phyloP scores from a whole-genome alignment of 768 basidiomycete genomes.

The Dentipellis fragilis region DNA sequence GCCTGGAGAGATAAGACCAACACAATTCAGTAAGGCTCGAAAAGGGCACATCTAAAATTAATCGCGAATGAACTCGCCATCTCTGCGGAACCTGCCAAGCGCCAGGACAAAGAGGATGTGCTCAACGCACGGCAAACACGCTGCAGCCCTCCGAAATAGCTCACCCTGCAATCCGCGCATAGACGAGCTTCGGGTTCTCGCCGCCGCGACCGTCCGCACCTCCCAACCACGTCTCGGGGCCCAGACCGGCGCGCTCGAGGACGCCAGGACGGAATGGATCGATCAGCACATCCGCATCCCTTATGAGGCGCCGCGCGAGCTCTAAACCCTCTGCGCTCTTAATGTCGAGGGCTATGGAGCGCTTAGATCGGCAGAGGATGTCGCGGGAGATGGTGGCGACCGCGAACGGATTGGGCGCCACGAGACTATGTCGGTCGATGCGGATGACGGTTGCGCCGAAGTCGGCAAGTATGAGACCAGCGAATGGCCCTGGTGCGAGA shows the following conservation, averaged over 20 bases:
- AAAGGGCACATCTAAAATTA: neutral
- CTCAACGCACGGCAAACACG: neutral
- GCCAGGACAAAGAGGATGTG: neutral
- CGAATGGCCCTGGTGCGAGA: constrained; percentile 73
- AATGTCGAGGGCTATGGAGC: constrained; percentile 60
- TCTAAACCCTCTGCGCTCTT: constrained; percentile 51
- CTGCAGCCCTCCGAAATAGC: constrained; percentile 14
- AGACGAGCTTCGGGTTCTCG: constrained; percentile 54
- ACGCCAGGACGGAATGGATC: constrained; percentile 82
- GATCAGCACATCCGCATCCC: constrained; percentile 67
- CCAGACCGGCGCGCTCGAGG: constrained; percentile 66
- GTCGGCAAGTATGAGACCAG: constrained; percentile 69
- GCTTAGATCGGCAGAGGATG: constrained; percentile 61
- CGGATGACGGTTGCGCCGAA: constrained; percentile 71
- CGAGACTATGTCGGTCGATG: constrained; percentile 51
- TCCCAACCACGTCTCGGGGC: constrained; percentile 65
- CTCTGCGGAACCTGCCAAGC: neutral
- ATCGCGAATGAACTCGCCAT: neutral
- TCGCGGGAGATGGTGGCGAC: constrained; percentile 22
- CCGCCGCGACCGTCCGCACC: constrained; percentile 27
- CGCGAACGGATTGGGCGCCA: neutral
- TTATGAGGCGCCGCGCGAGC: constrained; percentile 46
- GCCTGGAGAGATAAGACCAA: constrained; percentile 27
- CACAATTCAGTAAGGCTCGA: neutral
- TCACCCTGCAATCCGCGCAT: constrained; percentile 69